Percentiles rank a stretch among this genome's conserved stretches.
Evolutionary conservation across 352 stramenopile genomes (phyloP).

Genomic region (Pythium chondricola): DNA sequence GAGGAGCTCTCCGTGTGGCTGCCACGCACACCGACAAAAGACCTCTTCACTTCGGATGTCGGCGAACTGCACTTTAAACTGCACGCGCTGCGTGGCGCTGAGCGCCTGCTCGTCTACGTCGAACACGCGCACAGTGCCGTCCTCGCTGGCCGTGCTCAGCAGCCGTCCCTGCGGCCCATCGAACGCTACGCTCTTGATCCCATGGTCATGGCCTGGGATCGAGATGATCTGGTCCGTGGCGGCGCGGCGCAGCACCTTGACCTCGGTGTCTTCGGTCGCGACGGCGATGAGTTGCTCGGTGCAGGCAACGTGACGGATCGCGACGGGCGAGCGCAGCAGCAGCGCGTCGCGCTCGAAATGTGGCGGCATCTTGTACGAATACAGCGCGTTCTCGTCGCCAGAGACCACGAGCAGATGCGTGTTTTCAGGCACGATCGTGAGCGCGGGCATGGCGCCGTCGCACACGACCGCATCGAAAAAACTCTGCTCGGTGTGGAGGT

Average conservation of each 20-base stretch:
- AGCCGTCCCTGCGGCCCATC: constrained; percentile 56
- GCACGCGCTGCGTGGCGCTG: constrained; percentile 32
- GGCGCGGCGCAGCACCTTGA: constrained; percentile 55
- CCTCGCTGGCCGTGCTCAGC: constrained; percentile 59
- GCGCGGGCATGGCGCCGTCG: constrained; percentile 61
- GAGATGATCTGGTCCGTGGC: constrained; percentile 55
- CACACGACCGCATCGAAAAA: constrained; percentile 43
- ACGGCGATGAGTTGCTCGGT: constrained; percentile 57
- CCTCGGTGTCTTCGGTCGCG: constrained; percentile 63
- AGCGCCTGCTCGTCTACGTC: constrained; percentile 33
- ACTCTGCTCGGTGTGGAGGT: constrained; percentile 42
- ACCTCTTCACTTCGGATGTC: constrained; percentile 63
- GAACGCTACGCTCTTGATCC: constrained; percentile 68
- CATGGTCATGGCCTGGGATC: constrained; percentile 52
- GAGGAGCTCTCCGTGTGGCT: constrained; percentile 31
- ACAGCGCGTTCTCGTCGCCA: constrained; percentile 65
- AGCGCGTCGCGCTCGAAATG: constrained; percentile 41
- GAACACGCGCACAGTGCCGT: constrained; percentile 68
- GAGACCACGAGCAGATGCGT: constrained; percentile 58
- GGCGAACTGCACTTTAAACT: constrained; percentile 50
- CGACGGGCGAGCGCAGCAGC: constrained; percentile 63
- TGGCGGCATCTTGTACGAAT: constrained; percentile 62
- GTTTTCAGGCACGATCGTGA: constrained; percentile 62
- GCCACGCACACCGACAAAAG: constrained; percentile 58
- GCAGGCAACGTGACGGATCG: constrained; percentile 67